phyloP scores from a whole-genome alignment of 306 rosid species.

The Cicer yamashitae region DNA sequence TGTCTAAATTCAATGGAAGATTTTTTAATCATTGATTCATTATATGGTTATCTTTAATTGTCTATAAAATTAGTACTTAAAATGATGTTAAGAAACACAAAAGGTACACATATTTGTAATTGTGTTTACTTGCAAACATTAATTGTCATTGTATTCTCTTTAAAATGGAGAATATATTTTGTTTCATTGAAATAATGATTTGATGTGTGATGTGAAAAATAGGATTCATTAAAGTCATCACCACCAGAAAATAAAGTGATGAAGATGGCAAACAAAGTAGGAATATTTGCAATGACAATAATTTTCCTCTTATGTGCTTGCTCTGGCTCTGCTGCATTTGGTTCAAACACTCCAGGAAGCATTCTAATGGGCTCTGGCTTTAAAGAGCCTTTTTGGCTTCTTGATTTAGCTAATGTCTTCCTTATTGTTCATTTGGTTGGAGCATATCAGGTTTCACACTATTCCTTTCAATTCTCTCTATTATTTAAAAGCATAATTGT shows the following conservation, averaged over 20 bases:
- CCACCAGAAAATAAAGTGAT: constrained; percentile 71
- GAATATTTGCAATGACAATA: constrained; percentile 51
- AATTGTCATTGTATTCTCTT: not conserved
- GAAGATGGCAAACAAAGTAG: constrained; percentile 61
- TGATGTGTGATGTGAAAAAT: not conserved
- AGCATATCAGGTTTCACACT: constrained; percentile 63
- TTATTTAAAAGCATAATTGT: not conserved
- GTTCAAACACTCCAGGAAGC: constrained; percentile 59
- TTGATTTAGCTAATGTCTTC: constrained; percentile 60
- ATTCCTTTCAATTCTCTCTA: not conserved
- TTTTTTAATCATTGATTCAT: too few species aligned
- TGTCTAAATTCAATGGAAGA: too few species aligned
- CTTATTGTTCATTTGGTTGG: constrained; percentile 66
- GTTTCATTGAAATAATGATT: not conserved
- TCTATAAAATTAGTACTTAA: too few species aligned
- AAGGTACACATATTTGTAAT: not conserved
- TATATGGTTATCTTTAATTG: too few species aligned
- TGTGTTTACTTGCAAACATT: not conserved
- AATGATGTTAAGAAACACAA: too few species aligned
- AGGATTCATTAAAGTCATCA: constrained; percentile 68
- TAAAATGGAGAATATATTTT: not conserved
- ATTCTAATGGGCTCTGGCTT: constrained; percentile 65
- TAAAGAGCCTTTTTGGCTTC: constrained; percentile 62
- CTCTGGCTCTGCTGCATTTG: constrained; percentile 71
- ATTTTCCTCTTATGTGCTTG: constrained; percentile 51